Evolutionary conservation across 352 stramenopile genomes (phyloP).

Genomic region (Pythium monospermum): DNA sequence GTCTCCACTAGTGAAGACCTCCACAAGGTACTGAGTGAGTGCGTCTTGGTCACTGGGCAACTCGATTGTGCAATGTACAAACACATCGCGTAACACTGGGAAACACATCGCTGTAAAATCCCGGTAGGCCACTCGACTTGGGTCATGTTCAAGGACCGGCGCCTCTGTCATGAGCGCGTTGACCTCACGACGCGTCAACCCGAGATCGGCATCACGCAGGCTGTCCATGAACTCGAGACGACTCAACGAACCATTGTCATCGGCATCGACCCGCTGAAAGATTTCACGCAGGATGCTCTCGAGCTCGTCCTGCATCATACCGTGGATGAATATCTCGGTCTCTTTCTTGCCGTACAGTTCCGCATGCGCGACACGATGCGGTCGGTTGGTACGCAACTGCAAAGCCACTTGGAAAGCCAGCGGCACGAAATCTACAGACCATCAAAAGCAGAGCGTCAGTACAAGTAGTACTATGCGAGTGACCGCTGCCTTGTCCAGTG

Average conservation of each 20-base stretch:
- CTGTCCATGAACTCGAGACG: slow-evolving; percentile 62
- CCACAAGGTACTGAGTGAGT: slow-evolving; percentile 62
- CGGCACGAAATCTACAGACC: slow-evolving; percentile 38
- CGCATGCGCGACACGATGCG: slow-evolving; percentile 39
- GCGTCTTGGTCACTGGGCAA: slow-evolving; percentile 57
- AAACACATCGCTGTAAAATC: slow-evolving; percentile 69
- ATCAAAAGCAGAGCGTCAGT: slow-evolving; percentile 2
- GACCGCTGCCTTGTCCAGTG: no score
- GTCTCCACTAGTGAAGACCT: slow-evolving; percentile 72
- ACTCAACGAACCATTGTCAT: slow-evolving; percentile 40
- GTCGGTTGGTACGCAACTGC: slow-evolving; percentile 36
- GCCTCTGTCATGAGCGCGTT: slow-evolving; percentile 73
- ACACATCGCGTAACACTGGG: slow-evolving; percentile 45
- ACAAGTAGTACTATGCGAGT: no score
- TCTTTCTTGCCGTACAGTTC: slow-evolving; percentile 41
- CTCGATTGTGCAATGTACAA: slow-evolving; percentile 52
- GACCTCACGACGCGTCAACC: slow-evolving; percentile 62
- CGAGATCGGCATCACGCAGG: slow-evolving; percentile 64
- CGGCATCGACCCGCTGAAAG: slow-evolving; percentile 59
- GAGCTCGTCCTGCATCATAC: slow-evolving; percentile 78
- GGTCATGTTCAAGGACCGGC: slow-evolving; percentile 27
- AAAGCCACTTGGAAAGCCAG: slow-evolving; percentile 42
- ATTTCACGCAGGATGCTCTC: slow-evolving; percentile 75
- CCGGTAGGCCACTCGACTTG: slow-evolving; percentile 29
- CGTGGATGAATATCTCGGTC: slow-evolving; percentile 56